Evolutionary conservation across 495 filamentous ascomycete genomes (phyloP), one percentile per base, ranked within the genome.

Genomic region (Penicillium atrosanguineum): DNA sequence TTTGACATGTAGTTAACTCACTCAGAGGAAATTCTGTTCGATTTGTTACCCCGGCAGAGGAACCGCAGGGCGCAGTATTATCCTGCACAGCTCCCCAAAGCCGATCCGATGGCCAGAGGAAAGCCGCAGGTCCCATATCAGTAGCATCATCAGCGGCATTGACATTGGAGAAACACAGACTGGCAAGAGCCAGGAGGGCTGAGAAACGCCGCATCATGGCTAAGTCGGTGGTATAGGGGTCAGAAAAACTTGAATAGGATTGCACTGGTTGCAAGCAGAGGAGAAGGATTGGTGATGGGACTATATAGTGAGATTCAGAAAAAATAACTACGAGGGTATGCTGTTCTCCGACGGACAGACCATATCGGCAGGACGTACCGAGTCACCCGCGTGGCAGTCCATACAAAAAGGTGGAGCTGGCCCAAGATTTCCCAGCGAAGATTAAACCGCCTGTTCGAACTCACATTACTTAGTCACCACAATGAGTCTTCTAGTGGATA

Each of bases 111-210:
- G 79, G 79, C 79, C 79, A 82, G 26, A 82, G 59, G 55, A 82
- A 80, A 19, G 77, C 78, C 16, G 74, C 78, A 6, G 79, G 76
- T 0, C 79, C 79, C 76, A 80, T 80, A n/a, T 70, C 65, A 19
- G 55, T 50, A 7, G 57, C 53, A 15, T 4, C 7, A 28, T 53
- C 60, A n/a, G 48, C 50, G 18, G 55, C 56, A 36, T 48, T 44
- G 7, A 29, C 29, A n/a, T 39, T 14, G n/a, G 36, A 8, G 2
- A 31, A 37, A 6, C 29, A 53, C 6, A 62, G 15, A 21, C 53
- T 47, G 42, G 48, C 57, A 12, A 60, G 39, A 14, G 52, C 50
- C 31, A 65, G 34, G 1, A 65, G 41, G 14, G 26, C 39, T 16
- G 23, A 29, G 28, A 38, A 38, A 34, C 21, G 42, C 5, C 41